A percentile compares a stretch with the other conserved stretches of the same genome.
phyloP scores from a whole-genome alignment of 2,329 filamentous ascomycete genomes.

The Blastomyces emzantsi region DNA sequence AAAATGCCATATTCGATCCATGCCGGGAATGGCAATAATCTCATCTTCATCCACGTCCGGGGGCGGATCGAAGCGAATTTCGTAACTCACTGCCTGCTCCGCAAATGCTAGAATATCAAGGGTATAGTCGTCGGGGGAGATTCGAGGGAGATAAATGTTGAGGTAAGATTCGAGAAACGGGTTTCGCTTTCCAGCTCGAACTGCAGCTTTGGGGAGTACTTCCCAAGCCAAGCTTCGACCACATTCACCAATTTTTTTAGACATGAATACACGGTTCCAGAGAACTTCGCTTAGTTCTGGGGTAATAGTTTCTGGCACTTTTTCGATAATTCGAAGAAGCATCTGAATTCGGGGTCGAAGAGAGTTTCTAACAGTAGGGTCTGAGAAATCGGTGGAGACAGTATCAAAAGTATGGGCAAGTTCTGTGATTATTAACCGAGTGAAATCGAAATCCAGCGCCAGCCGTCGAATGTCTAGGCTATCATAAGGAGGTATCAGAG shows the following conservation, averaged over 20 bases:
- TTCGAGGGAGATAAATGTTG: constrained; percentile 32
- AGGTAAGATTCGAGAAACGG: constrained; percentile 39
- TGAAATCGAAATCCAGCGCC: constrained; percentile 52
- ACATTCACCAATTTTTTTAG: constrained; percentile 48
- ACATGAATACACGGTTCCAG: constrained; percentile 66
- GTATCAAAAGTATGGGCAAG: constrained; percentile 47
- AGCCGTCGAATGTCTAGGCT: constrained; percentile 49
- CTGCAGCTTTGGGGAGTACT: constrained; percentile 45
- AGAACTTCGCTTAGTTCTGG: constrained; percentile 53
- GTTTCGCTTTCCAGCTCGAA: constrained; percentile 25
- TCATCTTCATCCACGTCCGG: constrained; percentile 34
- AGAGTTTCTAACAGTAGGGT: constrained; percentile 33
- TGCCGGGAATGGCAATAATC: constrained; percentile 40
- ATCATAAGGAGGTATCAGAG: constrained; percentile 35
- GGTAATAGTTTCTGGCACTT: constrained; percentile 55
- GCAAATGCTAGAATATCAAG: constrained; percentile 35
- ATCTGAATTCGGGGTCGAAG: constrained; percentile 49
- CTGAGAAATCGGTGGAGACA: constrained; percentile 35
- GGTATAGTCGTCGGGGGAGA: constrained; percentile 33
- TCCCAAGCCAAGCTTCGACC: constrained; percentile 63
- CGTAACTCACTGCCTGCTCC: constrained; percentile 35
- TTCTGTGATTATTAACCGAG: constrained; percentile 55
- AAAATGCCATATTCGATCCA: constrained; percentile 75
- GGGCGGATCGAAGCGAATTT: constrained; percentile 51
- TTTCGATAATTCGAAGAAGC: constrained; percentile 50